Evolutionary conservation across 495 filamentous ascomycete genomes (phyloP).

Genomic region (Astrothelium subdiscretum): DNA sequence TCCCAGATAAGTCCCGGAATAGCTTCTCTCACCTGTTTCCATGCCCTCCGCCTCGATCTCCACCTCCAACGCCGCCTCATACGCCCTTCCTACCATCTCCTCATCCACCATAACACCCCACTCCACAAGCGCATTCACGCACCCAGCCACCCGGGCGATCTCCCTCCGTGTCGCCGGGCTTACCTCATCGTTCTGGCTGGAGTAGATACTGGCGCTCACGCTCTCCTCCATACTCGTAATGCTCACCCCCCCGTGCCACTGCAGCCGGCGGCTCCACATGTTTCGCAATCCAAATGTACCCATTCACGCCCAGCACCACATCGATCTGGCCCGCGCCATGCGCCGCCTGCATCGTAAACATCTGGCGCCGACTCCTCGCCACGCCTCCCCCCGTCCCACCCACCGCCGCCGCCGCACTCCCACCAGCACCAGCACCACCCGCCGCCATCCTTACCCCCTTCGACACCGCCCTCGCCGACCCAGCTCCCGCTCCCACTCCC

Average conservation of each 20-base stretch:
- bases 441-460: background rate
- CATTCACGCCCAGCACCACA: slow-evolving; percentile 85
- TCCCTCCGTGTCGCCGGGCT: slow-evolving; percentile 63
- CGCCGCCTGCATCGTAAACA: slow-evolving; percentile 64
- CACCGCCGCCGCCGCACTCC: too few species aligned
- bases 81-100: slow-evolving; percentile 73
- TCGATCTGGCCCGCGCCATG: slow-evolving; percentile 67
- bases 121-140: slow-evolving; percentile 70
- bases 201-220: slow-evolving; percentile 63
- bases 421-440: too few species aligned
- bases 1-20: slow-evolving; percentile 46
- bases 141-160: slow-evolving; percentile 69
- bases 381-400: slow-evolving; percentile 49
- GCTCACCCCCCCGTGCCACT: slow-evolving; percentile 40
- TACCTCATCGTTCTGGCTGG: slow-evolving; percentile 82
- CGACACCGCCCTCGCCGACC: background rate
- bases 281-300: slow-evolving; percentile 87
- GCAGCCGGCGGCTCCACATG: slow-evolving; percentile 47
- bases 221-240: slow-evolving; percentile 80
- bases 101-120: slow-evolving; percentile 80
- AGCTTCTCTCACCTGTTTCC: slow-evolving; percentile 26
- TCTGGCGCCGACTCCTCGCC: slow-evolving; percentile 64
- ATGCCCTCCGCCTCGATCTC: slow-evolving; percentile 39
- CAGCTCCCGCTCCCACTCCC: slow-evolving; percentile 42
- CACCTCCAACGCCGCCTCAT: slow-evolving; percentile 65